A percentile compares a stretch with the other conserved stretches of the same genome.
phyloP scores from a whole-genome alignment of 768 basidiomycete species.

The Infundibulicybe gibba region DNA sequence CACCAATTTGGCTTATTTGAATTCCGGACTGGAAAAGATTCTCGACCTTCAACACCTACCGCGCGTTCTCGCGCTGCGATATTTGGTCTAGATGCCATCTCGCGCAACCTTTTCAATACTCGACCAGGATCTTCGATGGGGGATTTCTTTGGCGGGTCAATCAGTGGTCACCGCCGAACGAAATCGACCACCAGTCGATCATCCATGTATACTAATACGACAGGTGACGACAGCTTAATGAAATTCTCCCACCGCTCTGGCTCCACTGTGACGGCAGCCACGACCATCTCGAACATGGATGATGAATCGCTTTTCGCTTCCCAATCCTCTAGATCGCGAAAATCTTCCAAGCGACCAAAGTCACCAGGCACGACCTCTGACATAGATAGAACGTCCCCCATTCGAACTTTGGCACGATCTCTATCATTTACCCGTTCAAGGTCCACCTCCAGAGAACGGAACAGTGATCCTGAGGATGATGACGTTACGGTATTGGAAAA shows the following conservation, averaged over 20 bases:
- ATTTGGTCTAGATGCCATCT: slow-evolving; percentile 87
- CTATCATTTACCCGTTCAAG: slow-evolving; percentile 30
- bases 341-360: slow-evolving; percentile 35
- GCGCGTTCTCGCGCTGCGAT: slow-evolving; percentile 78
- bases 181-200: slow-evolving; percentile 72
- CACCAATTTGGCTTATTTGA: slow-evolving; percentile 89
- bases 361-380: slow-evolving; percentile 40
- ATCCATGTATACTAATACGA: slow-evolving; percentile 70
- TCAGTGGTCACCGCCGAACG: slow-evolving; percentile 62
- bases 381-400: slow-evolving; percentile 45
- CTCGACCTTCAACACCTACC: slow-evolving; percentile 85
- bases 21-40: slow-evolving; percentile 70
- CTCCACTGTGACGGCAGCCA: slow-evolving; percentile 60
- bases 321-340: slow-evolving; percentile 46
- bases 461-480: slow-evolving; percentile 45
- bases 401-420: slow-evolving; percentile 29
- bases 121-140: slow-evolving; percentile 65
- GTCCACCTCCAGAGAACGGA: slow-evolving; percentile 39
- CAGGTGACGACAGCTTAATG: slow-evolving; percentile 65
- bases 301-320: slow-evolving; percentile 52
- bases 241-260: slow-evolving; percentile 72
- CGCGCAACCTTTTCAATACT: slow-evolving; percentile 79
- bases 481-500: slow-evolving; percentile 32
- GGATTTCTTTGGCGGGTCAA: slow-evolving; percentile 74
- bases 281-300: slow-evolving; percentile 57